Conservation (phyloP, 2,329 filamentous ascomycete genomes). For the Chrysosporium queenslandicum region DNA sequence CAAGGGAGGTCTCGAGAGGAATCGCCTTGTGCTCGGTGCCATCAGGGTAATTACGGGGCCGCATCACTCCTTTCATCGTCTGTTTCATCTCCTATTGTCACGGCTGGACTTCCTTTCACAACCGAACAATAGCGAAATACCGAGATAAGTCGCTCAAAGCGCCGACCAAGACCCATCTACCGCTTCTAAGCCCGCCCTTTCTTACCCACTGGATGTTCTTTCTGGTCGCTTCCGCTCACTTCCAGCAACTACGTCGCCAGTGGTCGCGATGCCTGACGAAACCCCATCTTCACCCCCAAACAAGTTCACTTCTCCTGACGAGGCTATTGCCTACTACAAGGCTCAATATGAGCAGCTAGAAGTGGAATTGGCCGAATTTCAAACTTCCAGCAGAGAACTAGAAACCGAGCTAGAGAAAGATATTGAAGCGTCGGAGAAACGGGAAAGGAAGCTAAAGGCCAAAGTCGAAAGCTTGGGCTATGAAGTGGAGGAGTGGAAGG, state of each 20-base stretch:
- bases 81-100: conserved; percentile 8
- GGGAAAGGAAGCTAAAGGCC: conserved; percentile 73
- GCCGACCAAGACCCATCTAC: neutral
- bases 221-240: neutral
- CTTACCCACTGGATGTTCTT: neutral
- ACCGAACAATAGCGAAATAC: neutral
- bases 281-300: conserved; percentile 28
- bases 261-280: conserved; percentile 14
- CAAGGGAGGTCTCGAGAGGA: neutral
- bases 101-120: neutral
- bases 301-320: conserved; percentile 44
- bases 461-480: conserved; percentile 76
- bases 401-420: conserved; percentile 94
- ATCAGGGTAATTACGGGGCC: conserved; percentile 2
- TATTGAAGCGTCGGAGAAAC: conserved; percentile 87
- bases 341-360: conserved; percentile 88
- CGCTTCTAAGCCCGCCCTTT: neutral
- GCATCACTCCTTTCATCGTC: conserved; percentile 5
- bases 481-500: conserved; percentile 98
- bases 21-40: neutral
- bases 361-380: conserved; percentile 83
- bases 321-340: conserved; percentile 91
- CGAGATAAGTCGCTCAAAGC: neutral
- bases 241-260: conserved; percentile 21
- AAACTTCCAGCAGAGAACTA: conserved; percentile 84